phyloP scores from a whole-genome alignment of 2,329 filamentous ascomycete species.

The Tolypocladium inflatum region DNA sequence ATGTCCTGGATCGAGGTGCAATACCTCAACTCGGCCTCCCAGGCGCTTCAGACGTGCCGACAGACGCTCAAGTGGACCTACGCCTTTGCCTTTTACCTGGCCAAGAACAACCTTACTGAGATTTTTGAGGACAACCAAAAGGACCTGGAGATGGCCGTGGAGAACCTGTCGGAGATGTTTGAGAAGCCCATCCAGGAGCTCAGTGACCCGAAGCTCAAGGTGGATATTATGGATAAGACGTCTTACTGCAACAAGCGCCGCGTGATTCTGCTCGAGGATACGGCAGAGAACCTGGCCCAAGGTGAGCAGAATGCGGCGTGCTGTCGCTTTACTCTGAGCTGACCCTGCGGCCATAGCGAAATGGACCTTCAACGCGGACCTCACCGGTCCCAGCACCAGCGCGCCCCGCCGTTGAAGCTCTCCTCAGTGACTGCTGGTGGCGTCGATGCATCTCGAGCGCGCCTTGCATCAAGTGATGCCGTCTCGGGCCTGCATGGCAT shows the following conservation, averaged over 20 bases:
- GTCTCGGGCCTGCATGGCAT: not conserved
- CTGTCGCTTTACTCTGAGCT: slow-evolving; percentile 8
- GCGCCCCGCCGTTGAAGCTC: slow-evolving; percentile 2
- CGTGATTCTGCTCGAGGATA: slow-evolving; percentile 83
- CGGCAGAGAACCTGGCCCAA: slow-evolving; percentile 81
- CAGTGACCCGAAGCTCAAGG: slow-evolving; percentile 79
- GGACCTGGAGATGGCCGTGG: slow-evolving; percentile 93
- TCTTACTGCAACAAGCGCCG: slow-evolving; percentile 91
- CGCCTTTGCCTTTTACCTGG: slow-evolving; percentile 96
- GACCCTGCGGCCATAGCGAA: slow-evolving; percentile 23
- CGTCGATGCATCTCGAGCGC: not conserved
- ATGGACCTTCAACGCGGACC: slow-evolving; percentile 29
- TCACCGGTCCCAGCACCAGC: not conserved
- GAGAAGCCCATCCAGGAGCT: slow-evolving; percentile 91
- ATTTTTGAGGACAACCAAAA: slow-evolving; percentile 99
- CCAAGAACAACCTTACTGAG: slow-evolving; percentile 86
- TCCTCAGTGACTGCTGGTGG: not conserved
- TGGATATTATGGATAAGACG: slow-evolving; percentile 98
- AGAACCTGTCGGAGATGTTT: slow-evolving; percentile 97
- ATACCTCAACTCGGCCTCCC: slow-evolving; percentile 86
- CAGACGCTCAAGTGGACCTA: slow-evolving; percentile 99
- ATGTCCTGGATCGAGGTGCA: slow-evolving; percentile 99
- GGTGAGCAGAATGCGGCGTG: slow-evolving; percentile 39
- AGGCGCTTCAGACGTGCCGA: slow-evolving; percentile 91
- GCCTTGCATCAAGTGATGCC: not conserved